Evolutionary conservation across 345 rosid genomes (phyloP).

Genomic region (Hypericum perforatum): DNA sequence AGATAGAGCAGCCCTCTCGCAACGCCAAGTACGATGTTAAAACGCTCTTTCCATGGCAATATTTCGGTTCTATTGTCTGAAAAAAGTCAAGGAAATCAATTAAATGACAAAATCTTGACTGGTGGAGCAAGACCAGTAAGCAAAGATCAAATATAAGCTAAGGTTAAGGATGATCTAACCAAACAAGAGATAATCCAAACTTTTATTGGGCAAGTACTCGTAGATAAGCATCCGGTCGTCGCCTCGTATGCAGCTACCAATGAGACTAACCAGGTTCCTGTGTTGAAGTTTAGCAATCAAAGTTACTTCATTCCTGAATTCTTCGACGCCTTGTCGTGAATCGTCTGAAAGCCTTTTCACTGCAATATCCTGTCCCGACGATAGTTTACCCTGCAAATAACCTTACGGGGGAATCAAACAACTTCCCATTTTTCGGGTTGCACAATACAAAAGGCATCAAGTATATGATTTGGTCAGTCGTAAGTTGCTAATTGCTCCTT

Average conservation of each 20-base stretch:
- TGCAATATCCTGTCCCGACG: slow-evolving; percentile 29
- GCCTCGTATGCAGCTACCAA: slow-evolving; percentile 26
- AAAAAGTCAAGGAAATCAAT: too few relatives aligned
- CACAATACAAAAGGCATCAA: neutral
- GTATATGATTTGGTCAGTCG: too few relatives aligned
- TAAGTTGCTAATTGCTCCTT: neutral
- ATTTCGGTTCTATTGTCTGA: too few relatives aligned
- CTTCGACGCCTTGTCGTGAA: slow-evolving; percentile 27
- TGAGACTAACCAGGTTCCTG: slow-evolving; percentile 30
- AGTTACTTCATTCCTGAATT: slow-evolving; percentile 29
- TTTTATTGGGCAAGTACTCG: slow-evolving; percentile 26
- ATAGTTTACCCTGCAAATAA: slow-evolving; percentile 15
- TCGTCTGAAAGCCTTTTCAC: slow-evolving; percentile 30
- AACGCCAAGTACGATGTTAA: too few relatives aligned
- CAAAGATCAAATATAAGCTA: too few relatives aligned
- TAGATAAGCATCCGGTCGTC: slow-evolving; percentile 28
- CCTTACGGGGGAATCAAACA: neutral
- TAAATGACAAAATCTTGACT: too few relatives aligned
- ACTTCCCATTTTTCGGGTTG: neutral
- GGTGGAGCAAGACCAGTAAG: too few relatives aligned
- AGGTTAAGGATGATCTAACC: slow-evolving; percentile 10
- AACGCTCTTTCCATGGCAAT: too few relatives aligned
- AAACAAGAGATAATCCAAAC: slow-evolving; percentile 26
- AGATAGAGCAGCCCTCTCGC: too few relatives aligned
- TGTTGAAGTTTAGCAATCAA: slow-evolving; percentile 36